Conservation (phyloP, 169 alveolate species). For the Plasmodium coatneyi region DNA sequence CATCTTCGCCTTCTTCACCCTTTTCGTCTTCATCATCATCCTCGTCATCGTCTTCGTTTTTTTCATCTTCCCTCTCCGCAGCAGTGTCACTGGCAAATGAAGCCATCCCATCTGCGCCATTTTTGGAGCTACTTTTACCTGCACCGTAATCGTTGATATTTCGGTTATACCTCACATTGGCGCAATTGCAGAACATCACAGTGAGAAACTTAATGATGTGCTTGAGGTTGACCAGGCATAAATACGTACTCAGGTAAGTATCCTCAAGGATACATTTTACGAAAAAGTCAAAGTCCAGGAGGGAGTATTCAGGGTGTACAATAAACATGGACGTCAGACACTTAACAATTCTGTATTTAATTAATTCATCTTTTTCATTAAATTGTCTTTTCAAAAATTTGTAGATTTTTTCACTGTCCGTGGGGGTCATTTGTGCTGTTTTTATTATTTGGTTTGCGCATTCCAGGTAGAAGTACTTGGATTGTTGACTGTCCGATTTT, state of each 20-base stretch:
- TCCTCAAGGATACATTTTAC: constrained; percentile 11
- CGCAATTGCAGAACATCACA: constrained; percentile 51
- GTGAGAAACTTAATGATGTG: constrained; percentile 20
- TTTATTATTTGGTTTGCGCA: constrained; percentile 48
- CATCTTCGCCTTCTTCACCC: background rate
- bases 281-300: constrained; percentile 50
- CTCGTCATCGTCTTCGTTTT: background rate
- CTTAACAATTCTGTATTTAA: constrained; percentile 16
- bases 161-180: constrained; percentile 34
- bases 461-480: constrained; percentile 12
- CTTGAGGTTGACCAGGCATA: constrained; percentile 6
- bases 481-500: constrained; percentile 20
- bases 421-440: background rate
- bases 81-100: background rate
- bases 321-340: constrained; percentile 53
- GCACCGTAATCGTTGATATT: background rate
- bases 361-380: constrained; percentile 49
- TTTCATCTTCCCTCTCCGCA: background rate
- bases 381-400: constrained; percentile 33
- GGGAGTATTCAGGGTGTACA: constrained; percentile 56
- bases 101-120: background rate
- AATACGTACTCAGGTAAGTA: background rate
- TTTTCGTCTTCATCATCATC: background rate
- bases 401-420: constrained; percentile 38
- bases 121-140: background rate